phyloP scores from a whole-genome alignment of 2,329 filamentous ascomycete species.

The Cladosporium oxysporum region DNA sequence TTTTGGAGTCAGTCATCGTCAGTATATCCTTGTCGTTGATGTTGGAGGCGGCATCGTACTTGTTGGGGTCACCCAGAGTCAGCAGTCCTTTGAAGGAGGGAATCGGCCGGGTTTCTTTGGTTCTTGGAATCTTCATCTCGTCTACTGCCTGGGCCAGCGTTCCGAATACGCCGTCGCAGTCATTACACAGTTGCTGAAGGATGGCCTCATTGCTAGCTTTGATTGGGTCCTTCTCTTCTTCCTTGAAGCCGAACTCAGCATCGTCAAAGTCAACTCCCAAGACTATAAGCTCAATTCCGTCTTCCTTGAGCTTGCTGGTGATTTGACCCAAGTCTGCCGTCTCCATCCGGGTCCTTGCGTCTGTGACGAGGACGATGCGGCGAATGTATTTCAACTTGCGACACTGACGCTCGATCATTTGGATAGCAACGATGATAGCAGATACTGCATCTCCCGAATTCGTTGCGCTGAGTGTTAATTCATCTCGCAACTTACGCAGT shows the following conservation, averaged over 20 bases:
- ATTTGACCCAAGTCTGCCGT: conserved; percentile 71
- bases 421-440: conserved; percentile 78
- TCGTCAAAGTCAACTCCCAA: conserved; percentile 95
- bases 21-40: conserved; percentile 78
- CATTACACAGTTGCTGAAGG: conserved; percentile 65
- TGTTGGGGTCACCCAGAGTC: conserved; percentile 37
- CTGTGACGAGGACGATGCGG: conserved; percentile 81
- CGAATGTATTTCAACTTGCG: conserved; percentile 80
- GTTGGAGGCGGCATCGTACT: conserved; percentile 60
- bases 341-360: conserved; percentile 74
- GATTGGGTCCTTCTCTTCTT: conserved; percentile 73
- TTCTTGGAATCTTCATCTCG: conserved; percentile 72
- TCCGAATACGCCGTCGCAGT: conserved; percentile 69
- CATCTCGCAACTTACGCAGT: conserved; percentile 63
- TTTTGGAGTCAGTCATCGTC: conserved; percentile 37
- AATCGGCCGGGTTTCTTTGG: conserved; percentile 75
- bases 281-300: conserved; percentile 75
- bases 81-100: conserved; percentile 78
- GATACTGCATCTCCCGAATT: conserved; percentile 79
- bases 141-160: conserved; percentile 83
- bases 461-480: conserved; percentile 68
- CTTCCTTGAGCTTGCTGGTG: conserved; percentile 69
- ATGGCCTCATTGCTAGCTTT: conserved; percentile 77
- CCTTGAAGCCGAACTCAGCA: conserved; percentile 83
- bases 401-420: conserved; percentile 79